A percentile compares a stretch with the other conserved stretches of the same genome.
phyloP scores from a whole-genome alignment of 768 basidiomycete genomes.

The Pulveroboletus ravenelii region DNA sequence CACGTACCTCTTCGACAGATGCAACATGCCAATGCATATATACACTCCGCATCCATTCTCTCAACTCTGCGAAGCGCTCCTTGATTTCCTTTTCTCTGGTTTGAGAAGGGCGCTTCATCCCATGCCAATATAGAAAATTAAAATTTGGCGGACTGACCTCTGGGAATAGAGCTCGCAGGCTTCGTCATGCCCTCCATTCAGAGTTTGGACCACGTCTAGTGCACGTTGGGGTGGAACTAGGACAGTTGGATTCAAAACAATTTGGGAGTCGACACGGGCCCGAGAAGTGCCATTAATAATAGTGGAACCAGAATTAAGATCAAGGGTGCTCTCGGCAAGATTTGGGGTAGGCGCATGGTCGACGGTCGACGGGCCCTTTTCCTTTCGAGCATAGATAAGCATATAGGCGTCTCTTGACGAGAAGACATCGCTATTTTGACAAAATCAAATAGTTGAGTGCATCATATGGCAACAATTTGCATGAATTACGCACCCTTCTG shows the following conservation, averaged over 20 bases:
- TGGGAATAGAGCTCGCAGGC: constrained; percentile 45
- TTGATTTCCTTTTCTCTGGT: constrained; percentile 42
- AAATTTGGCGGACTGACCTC: constrained; percentile 38
- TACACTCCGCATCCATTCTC: constrained; percentile 53
- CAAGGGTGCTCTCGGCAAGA: constrained; percentile 15
- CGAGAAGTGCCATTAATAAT: constrained; percentile 21
- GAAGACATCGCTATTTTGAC: constrained; percentile 39
- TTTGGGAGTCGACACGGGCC: constrained; percentile 8
- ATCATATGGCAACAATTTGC: constrained; percentile 49
- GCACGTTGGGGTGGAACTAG: constrained; percentile 55
- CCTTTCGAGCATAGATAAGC: constrained; percentile 76
- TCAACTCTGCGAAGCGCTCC: constrained; percentile 44
- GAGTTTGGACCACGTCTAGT: constrained; percentile 43
- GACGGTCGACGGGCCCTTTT: constrained; percentile 11
- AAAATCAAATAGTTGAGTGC: constrained; percentile 19
- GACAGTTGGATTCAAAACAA: constrained; percentile 11
- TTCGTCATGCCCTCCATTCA: constrained; percentile 54
- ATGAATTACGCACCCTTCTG: constrained; percentile 78
- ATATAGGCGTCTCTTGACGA: constrained; percentile 90
- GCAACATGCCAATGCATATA: constrained; percentile 59
- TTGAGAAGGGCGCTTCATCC: constrained; percentile 8
- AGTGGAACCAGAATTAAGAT: constrained; percentile 8
- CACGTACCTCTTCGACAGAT: constrained; percentile 44
- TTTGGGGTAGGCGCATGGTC: constrained; percentile 15
- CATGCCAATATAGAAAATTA: constrained; percentile 12